phyloP scores from a whole-genome alignment of 768 basidiomycete species.

The Neoboletus brunneissimus region DNA sequence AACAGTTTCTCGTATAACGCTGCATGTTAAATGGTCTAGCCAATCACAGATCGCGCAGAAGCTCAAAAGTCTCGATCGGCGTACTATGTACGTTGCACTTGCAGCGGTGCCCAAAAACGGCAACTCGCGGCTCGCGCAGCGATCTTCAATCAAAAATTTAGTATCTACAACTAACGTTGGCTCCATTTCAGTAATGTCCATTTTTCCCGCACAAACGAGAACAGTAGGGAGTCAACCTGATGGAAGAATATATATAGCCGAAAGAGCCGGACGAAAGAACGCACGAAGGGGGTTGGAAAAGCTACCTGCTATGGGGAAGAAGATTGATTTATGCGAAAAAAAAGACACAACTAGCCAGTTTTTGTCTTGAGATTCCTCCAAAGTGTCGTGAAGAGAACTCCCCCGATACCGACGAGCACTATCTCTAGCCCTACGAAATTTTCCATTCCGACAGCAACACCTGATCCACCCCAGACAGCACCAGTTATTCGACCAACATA shows the following conservation, averaged over 20 bases:
- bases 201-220: not conserved
- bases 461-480: conserved; percentile 66
- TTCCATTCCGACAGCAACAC: conserved; percentile 52
- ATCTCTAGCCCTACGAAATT: conserved; percentile 60
- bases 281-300: not conserved
- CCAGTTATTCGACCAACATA: conserved; percentile 64
- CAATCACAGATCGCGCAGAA: no score
- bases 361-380: conserved; percentile 69
- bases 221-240: not conserved
- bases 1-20: no score
- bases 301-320: not conserved
- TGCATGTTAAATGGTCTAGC: no score
- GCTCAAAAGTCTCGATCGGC: no score
- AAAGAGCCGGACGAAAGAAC: not conserved
- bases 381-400: conserved; percentile 48
- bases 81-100: no score
- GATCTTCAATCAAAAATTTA: no score
- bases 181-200: not conserved
- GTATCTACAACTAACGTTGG: not conserved
- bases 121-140: not conserved
- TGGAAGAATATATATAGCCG: not conserved
- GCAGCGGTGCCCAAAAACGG: no score
- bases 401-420: conserved; percentile 57
- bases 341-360: conserved; percentile 40
- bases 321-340: not conserved